Base-by-base conservation (phyloP, 257 asterid genomes). In the Thymus mandschuricus region DNA sequence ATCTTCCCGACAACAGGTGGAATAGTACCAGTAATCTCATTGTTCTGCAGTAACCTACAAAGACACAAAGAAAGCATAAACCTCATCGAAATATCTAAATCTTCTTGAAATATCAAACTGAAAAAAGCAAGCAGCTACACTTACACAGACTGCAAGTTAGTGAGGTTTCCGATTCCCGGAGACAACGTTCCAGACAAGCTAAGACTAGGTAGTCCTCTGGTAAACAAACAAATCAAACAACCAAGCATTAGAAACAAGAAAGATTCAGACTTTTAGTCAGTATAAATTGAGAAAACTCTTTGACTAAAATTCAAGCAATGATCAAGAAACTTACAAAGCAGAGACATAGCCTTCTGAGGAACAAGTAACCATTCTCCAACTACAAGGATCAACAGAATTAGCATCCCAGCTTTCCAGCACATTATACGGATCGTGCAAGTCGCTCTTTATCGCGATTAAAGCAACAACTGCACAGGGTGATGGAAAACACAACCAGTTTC, bases 301-400 rank as follows among this genome's bases (percentile, higher is more conserved):
- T 3, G 40, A 35, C 33, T 35, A 33, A 10, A 46, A 21, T 21
- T 21, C 21, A 21, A 15, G 70, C 45, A 46, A 68, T 54, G 15
- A 28, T 15, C 45, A 41, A 68, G 50, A 28, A 70, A 79, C 99
- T 95, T 83, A 95, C 99, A 92, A 76, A 69, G 85, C 85, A 77
- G 96, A 92, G 57, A 95, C 99, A 83, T 84, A 85, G 66, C 96
- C 96, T 83, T 89, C 98, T 62, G 46, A 15, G 21, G 95, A 78
- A 69, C 99, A 95, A 63, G 96, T 86, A 64, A 95, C 81, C 98
- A 89, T 89, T 76, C 97, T 88, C 99, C 99, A 95, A 79, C 97
- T 83, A 82, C 99, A 95, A 64, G 99, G 99, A 81, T 95, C 99
- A 71, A 95, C 99, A 28, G 98, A 92, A 84, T 83, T 92, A 46